Evolutionary conservation across 1,284 basidiomycete genomes (phyloP).

Genomic region (Leccinum fallax): DNA sequence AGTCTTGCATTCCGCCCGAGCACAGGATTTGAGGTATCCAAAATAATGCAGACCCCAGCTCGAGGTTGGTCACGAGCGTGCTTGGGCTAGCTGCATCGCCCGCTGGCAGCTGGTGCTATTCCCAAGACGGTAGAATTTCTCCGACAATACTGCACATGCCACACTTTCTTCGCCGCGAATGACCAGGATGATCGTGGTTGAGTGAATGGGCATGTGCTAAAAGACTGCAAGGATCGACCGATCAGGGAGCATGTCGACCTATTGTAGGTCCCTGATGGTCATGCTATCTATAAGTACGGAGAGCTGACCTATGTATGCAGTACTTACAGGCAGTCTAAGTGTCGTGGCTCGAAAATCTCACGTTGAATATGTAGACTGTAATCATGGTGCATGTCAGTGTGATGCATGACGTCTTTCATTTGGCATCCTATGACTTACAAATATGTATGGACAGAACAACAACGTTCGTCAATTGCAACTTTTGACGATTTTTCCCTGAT

Average conservation of each 20-base stretch:
- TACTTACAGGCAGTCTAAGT: neutral
- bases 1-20: neutral
- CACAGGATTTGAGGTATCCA: neutral
- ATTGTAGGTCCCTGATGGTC: neutral
- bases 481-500: too few species aligned
- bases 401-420: neutral
- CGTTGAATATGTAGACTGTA: neutral
- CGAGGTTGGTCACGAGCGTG: neutral
- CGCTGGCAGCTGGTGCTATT: neutral
- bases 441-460: too few species aligned
- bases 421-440: neutral
- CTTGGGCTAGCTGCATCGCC: neutral
- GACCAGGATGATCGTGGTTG: neutral
- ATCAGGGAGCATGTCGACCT: neutral
- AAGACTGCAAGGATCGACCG: neutral
- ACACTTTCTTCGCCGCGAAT: neutral
- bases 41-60: neutral
- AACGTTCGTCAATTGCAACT: too few species aligned
- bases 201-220: neutral
- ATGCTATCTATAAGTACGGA: neutral
- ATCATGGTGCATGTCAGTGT: neutral
- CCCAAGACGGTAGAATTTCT: conserved; percentile 9
- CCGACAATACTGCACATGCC: neutral
- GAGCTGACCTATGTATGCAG: neutral
- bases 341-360: neutral